Evolutionary conservation across 1,139 yeast species (phyloP).

Genomic region (Geotrichum aggregatum): DNA sequence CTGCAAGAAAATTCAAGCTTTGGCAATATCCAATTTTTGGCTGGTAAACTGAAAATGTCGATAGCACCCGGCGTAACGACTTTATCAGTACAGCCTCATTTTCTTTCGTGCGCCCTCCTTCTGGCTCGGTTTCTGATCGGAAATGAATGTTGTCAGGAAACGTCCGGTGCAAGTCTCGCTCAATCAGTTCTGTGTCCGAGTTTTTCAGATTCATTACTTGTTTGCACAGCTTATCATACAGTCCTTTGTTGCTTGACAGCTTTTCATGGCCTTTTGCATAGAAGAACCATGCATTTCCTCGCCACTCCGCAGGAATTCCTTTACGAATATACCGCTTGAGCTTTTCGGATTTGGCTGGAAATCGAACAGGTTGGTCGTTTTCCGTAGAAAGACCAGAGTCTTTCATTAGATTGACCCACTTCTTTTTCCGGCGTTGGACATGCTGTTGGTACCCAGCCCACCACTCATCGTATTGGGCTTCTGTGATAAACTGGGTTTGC

Average conservation of each 20-base stretch:
- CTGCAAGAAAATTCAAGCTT: slow-evolving; percentile 86
- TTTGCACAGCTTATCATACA: slow-evolving; percentile 62
- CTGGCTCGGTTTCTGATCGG: slow-evolving; percentile 39
- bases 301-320: slow-evolving; percentile 95
- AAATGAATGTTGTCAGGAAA: slow-evolving; percentile 92
- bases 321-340: slow-evolving; percentile 79
- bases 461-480: slow-evolving; percentile 68
- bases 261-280: slow-evolving; percentile 86
- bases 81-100: slow-evolving; percentile 62
- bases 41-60: slow-evolving; percentile 79
- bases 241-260: slow-evolving; percentile 62
- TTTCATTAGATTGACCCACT: slow-evolving; percentile 67
- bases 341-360: slow-evolving; percentile 82
- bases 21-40: slow-evolving; percentile 96
- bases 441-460: slow-evolving; percentile 62
- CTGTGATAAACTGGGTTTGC: slow-evolving; percentile 49
- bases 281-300: slow-evolving; percentile 96
- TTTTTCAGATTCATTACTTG: slow-evolving; percentile 51
- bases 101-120: background rate
- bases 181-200: slow-evolving; percentile 80
- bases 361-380: slow-evolving; percentile 43
- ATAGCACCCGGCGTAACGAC: slow-evolving; percentile 72
- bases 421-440: slow-evolving; percentile 57
- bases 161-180: slow-evolving; percentile 85
- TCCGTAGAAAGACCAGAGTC: slow-evolving; percentile 57